Evolutionary conservation across 2,329 filamentous ascomycete species (phyloP), one percentile per base, ranked within the genome.

Genomic region (Aspergillus udagawae): DNA sequence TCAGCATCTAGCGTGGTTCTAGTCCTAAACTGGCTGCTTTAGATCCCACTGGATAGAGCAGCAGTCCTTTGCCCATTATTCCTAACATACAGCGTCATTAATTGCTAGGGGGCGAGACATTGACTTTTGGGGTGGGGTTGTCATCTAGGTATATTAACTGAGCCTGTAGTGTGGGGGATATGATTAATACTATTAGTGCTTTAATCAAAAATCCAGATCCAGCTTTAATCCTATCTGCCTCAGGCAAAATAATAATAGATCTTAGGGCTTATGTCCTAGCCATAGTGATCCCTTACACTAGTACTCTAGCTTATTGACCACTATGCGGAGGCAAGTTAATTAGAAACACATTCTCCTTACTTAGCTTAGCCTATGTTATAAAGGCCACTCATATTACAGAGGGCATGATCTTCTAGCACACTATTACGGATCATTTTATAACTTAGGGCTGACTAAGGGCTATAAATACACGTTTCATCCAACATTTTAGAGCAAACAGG

Each of bases 91-190:
- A 2, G 71, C 69, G 12, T 58, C 65, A 0, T 65, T 60, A 14
- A 59, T 74, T 21, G 68, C 67, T 5, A 73, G 73, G 10, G 64
- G 59, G 4, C 49, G 74, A 6, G 73, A 75, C 58, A 50, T 62
- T 25, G 61, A 65, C 29, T 73, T 75, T 55, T 74, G 73, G 73
- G 60, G 62, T 25, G 65, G 59, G 1, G 51, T 70, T 29, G 63
- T 75, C 3, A 70, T 72, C 5, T 67, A 69, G 38, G 60, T 74
- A 20, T 73, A 72, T 51, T 69, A 66, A 63, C 55, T 42, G 69
- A 73, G 48, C 65, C 70, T 17, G 70, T 68, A 10, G 68, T 75
- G 1, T 74, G 73, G 69, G 73, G 69, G 69, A 75, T 63, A 67
- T 71, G 6, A 67, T 74, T 35, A 68, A 71, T 29, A 63, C 71